Evolutionary conservation across 2,329 filamentous ascomycete genomes (phyloP).

Genomic region (Atkinsonella texensis): DNA sequence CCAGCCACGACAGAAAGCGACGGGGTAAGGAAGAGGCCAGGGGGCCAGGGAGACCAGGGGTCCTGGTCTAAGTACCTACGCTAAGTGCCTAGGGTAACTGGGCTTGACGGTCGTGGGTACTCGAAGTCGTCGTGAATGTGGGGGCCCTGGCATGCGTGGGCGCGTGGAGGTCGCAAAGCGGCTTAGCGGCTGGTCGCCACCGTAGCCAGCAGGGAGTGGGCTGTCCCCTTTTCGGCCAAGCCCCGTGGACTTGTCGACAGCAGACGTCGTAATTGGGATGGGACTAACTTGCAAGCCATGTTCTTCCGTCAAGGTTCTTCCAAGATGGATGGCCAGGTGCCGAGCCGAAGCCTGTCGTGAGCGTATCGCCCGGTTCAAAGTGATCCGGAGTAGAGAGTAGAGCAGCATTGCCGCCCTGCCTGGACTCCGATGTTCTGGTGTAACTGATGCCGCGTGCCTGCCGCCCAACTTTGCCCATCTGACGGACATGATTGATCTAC

Average conservation of each 20-base stretch:
- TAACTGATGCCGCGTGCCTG: background rate
- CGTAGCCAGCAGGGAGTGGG: background rate
- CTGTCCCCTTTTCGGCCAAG: background rate
- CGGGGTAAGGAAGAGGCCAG: background rate
- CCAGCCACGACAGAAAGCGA: background rate
- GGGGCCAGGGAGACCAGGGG: too few relatives aligned
- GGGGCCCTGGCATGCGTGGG: background rate
- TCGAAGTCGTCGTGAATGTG: background rate
- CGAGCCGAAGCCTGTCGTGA: too few relatives aligned
- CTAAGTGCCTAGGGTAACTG: too few relatives aligned
- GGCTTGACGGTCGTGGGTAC: background rate
- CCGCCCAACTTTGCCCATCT: background rate
- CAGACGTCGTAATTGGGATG: background rate
- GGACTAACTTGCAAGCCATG: background rate
- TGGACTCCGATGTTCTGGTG: too few relatives aligned
- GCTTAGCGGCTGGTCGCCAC: slow-evolving; percentile 6
- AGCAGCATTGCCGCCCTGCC: too few relatives aligned
- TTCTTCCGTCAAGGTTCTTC: background rate
- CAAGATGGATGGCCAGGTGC: background rate
- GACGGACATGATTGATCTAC: background rate
- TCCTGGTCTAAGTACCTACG: too few relatives aligned
- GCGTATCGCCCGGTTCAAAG: too few relatives aligned
- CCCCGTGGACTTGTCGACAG: background rate
- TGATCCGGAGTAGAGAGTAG: too few relatives aligned
- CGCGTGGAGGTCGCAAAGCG: slow-evolving; percentile 1